Base-by-base conservation (phyloP, 2,329 filamentous ascomycete species). In the Diplocarpon rosae region DNA sequence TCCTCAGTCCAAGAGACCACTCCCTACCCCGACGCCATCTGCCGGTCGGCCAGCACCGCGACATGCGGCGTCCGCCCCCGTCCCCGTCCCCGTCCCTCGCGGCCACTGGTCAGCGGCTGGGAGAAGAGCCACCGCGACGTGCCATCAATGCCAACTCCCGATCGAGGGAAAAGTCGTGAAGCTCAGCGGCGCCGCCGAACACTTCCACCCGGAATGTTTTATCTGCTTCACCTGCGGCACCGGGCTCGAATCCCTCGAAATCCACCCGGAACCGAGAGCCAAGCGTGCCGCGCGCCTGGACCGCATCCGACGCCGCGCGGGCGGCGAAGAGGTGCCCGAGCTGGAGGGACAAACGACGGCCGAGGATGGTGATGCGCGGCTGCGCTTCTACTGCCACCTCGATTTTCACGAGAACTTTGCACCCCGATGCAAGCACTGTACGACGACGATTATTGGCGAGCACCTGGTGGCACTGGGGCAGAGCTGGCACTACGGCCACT, bases 401-500 rank as follows among this genome's bases (percentile, higher is more conserved):
- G 92, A 98, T 69, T 98, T 89, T 76, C 92, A 98, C 64, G 92
- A 98, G 66, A 70, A 84, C 43, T 98, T 86, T 65, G 88, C 85
- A 28, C 92, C 92, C 4, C 80, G 87, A 34, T 98, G 92, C 73
- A 92, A 92, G 67, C 88, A 85, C 63, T 98, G 92, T 75, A 88
- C 84, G 63, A 98, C 92, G 7, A 90, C 92, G 3, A 98, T 98
- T 58, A 80, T 96, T 55, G 89, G 89, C 34, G 89, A 96, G 65
- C 87, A 96, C 54, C 81, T 95, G 28, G 82, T 95, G 12, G 92
- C 92, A 1, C 86, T 94, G 45, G 92, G 92, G 1, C 78, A 82
- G n/a, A 88, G 95, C 66, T 98, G 87, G 85, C 92, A 98, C 63
- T 85, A 85, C 42, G 92, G 92, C 0, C 92, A 98, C 66, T 98